Evolutionary conservation across 1,284 basidiomycete species (phyloP).

Genomic region (Trichosporon inkin): DNA sequence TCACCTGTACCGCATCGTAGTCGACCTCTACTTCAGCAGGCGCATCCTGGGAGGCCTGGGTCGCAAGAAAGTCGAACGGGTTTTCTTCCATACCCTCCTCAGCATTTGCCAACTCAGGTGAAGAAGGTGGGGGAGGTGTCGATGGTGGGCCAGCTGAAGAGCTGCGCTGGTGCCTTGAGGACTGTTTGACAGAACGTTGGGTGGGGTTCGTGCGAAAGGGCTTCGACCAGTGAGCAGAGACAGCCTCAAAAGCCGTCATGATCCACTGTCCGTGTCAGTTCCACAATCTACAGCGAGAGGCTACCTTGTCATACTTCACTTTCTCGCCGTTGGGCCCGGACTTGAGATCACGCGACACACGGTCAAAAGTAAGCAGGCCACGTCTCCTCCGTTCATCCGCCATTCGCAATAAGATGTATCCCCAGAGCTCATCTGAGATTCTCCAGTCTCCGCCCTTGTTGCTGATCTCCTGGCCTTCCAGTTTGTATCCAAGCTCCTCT

Average conservation of each 20-base stretch:
- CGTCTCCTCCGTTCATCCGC: constrained; percentile 48
- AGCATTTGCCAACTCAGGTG: not conserved
- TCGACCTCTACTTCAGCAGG: constrained; percentile 42
- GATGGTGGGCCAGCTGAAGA: constrained; percentile 12
- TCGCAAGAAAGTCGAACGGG: constrained; percentile 39
- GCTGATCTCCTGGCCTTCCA: constrained; percentile 26
- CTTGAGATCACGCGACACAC: constrained; percentile 33
- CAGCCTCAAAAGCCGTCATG: constrained; percentile 82
- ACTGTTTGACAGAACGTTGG: constrained; percentile 19
- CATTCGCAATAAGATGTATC: constrained; percentile 44
- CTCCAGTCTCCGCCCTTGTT: constrained; percentile 51
- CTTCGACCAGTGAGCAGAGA: constrained; percentile 52
- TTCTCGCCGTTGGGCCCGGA: constrained; percentile 38
- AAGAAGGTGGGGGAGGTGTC: constrained; percentile 33
- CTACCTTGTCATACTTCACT: constrained; percentile 51
- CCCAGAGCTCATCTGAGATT: constrained; percentile 42
- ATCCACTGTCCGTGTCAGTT: constrained; percentile 55
- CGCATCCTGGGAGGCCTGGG: constrained; percentile 35
- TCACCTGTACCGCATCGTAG: constrained; percentile 38
- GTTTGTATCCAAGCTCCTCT: constrained; percentile 43
- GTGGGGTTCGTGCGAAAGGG: constrained; percentile 20
- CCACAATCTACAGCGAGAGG: constrained; percentile 11
- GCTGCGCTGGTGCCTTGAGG: not conserved
- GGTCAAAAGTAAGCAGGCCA: constrained; percentile 38
- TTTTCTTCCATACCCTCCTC: constrained; percentile 35